These are phyloP conservation scores for Rhododendron kiyosumense DNA, from an alignment of 148 eudicot genomes.

Conservation along the genomic window DNA sequence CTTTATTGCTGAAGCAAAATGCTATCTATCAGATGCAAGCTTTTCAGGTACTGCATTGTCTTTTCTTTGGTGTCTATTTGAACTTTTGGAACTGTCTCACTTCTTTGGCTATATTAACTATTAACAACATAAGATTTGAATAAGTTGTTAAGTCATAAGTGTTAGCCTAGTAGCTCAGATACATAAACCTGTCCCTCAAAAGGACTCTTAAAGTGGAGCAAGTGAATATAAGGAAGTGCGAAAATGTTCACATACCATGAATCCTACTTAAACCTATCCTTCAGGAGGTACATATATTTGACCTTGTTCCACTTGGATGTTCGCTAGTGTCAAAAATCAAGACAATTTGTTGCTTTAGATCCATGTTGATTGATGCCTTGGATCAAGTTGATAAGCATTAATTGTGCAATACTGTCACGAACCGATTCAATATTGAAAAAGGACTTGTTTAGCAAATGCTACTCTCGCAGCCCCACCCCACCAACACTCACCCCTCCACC, in stretches of 20 bases:
- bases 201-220: neutral
- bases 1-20: conserved; percentile 79
- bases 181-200: neutral
- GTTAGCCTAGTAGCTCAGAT: neutral
- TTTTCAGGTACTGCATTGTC: conserved; percentile 53
- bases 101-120: neutral
- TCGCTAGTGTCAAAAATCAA: neutral
- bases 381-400: neutral
- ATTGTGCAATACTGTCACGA: neutral
- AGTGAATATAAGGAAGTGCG: neutral
- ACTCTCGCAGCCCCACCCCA: neutral
- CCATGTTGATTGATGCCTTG: neutral
- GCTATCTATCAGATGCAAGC: conserved; percentile 70
- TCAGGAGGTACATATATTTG: neutral
- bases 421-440: neutral
- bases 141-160: neutral
- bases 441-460: neutral
- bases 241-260: neutral
- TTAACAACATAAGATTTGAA: neutral
- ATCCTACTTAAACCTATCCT: neutral
- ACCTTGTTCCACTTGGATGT: neutral
- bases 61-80: neutral
- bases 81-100: neutral
- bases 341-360: neutral
- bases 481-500: neutral